These are phyloP conservation scores for Triglochin maritima DNA, from an alignment of 106 monocot species.

Conservation along the genomic window DNA sequence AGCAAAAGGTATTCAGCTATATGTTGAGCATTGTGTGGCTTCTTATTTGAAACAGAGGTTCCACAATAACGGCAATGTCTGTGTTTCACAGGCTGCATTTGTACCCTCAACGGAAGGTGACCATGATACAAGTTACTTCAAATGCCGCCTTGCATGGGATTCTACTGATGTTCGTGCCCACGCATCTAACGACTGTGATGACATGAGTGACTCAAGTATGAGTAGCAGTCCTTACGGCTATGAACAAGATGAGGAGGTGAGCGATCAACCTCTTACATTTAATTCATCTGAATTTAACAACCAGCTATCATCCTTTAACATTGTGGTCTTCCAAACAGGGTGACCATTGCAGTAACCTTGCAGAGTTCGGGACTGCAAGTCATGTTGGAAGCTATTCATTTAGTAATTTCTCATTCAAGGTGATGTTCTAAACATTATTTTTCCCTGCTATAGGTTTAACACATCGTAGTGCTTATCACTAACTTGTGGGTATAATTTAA, in stretches of 20 bases:
- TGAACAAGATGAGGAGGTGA: constrained; percentile 70
- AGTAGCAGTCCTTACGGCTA: constrained; percentile 55
- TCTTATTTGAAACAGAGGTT: not conserved
- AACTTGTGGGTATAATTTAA: not conserved
- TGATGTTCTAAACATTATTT: not conserved
- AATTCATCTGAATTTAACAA: not conserved
- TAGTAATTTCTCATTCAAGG: constrained; percentile 99
- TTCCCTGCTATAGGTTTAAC: not conserved
- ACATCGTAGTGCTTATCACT: not conserved
- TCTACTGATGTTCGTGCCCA: constrained; percentile 23
- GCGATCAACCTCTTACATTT: not conserved
- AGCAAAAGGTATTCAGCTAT: constrained; percentile 50
- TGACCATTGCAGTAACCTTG: constrained; percentile 63
- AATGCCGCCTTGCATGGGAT: constrained; percentile 67
- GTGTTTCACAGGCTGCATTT: constrained; percentile 62
- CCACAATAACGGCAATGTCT: not conserved
- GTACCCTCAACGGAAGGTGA: constrained; percentile 79
- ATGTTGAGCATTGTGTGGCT: not conserved
- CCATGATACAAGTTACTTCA: constrained; percentile 92
- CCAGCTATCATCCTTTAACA: not conserved
- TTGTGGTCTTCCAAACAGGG: constrained; percentile 24
- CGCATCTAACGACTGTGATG: constrained; percentile 29
- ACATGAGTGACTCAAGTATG: constrained; percentile 31
- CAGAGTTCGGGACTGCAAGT: constrained; percentile 41
- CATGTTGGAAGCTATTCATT: constrained; percentile 59